These are phyloP conservation scores for Phytophthora rubi DNA, from an alignment of 352 stramenopile species.

Conservation along the genomic window DNA sequence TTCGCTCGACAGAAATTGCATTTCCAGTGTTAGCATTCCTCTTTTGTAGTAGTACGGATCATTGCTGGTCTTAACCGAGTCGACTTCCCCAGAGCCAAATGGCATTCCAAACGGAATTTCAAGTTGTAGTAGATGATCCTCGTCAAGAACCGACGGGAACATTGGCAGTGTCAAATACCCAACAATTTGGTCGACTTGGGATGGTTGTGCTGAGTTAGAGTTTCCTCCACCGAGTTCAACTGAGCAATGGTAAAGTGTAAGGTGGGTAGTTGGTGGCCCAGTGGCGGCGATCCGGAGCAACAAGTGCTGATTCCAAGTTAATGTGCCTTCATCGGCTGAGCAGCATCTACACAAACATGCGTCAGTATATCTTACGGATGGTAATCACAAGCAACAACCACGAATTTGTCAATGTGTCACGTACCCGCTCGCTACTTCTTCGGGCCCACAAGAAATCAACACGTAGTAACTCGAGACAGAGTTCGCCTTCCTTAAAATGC, in stretches of 20 bases:
- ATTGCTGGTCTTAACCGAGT: background rate
- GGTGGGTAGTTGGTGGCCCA: slow-evolving; percentile 26
- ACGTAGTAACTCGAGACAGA: slow-evolving; percentile 23
- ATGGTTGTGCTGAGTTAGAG: background rate
- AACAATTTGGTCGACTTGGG: slow-evolving; percentile 20
- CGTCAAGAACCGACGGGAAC: slow-evolving; percentile 27
- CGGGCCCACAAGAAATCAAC: slow-evolving; percentile 13
- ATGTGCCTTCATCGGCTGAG: slow-evolving; percentile 2
- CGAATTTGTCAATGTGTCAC: background rate
- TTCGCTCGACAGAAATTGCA: slow-evolving; percentile 38
- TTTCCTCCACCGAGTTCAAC: background rate
- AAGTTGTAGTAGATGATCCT: slow-evolving; percentile 39
- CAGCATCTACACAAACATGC: slow-evolving; percentile 19
- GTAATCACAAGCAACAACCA: background rate
- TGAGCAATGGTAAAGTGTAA: slow-evolving; percentile 26
- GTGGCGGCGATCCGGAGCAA: slow-evolving; percentile 21
- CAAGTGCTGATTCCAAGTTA: slow-evolving; percentile 51
- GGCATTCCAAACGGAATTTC: slow-evolving; percentile 36
- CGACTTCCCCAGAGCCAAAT: background rate
- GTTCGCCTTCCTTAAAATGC: slow-evolving; percentile 16
- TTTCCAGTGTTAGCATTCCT: slow-evolving; percentile 39
- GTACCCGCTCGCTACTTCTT: slow-evolving; percentile 22
- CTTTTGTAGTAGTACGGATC: slow-evolving; percentile 26
- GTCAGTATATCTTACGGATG: background rate
- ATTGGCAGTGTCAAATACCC: slow-evolving; percentile 38